Evolutionary conservation across 208 protist species (phyloP).

Genomic region (Acanthamoeba royreba): DNA sequence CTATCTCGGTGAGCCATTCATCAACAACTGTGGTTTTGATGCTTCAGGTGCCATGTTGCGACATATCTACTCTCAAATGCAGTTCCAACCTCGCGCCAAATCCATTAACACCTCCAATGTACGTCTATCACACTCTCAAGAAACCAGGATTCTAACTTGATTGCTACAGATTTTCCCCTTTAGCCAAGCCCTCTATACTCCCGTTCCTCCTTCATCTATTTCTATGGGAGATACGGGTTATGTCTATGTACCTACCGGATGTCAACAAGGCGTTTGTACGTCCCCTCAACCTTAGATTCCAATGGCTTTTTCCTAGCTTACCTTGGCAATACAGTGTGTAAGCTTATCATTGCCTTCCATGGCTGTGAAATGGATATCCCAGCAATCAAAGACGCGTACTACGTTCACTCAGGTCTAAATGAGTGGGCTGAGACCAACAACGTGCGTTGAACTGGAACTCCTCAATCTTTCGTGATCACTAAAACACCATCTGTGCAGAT

Average conservation of each 20-base stretch:
- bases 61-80: neutral
- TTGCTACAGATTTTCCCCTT: neutral
- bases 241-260: neutral
- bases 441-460: too few species aligned
- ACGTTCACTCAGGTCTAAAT: constrained; percentile 44
- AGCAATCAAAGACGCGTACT: constrained; percentile 22
- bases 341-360: constrained; percentile 44
- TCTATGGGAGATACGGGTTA: neutral
- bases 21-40: constrained; percentile 21
- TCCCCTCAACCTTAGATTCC: neutral
- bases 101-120: neutral
- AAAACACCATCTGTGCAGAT: neutral
- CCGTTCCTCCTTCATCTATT: neutral
- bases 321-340: neutral
- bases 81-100: neutral
- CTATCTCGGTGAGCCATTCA: neutral
- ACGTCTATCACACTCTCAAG: too few species aligned
- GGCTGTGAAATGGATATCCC: constrained; percentile 22
- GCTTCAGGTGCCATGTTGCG: neutral
- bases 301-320: neutral
- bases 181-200: neutral
- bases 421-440: constrained; percentile 60
- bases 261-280: neutral
- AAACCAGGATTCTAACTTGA: neutral
- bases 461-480: too few species aligned